Evolutionary conservation across 208 protist genomes (phyloP), one percentile per base, ranked within the genome.

Genomic region (Blastocrithidia nonstop): DNA sequence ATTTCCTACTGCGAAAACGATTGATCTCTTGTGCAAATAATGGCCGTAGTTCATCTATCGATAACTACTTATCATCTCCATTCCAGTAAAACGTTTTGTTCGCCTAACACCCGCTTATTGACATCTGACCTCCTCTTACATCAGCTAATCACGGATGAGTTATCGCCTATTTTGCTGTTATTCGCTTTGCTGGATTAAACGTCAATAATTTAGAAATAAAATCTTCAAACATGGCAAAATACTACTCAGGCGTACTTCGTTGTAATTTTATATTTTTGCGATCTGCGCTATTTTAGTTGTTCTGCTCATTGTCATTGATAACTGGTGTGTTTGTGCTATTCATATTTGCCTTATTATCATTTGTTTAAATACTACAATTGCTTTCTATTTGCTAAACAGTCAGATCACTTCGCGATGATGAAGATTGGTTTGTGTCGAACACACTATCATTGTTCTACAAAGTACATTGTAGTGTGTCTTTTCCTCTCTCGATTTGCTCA

Each of bases 121-220:
- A 67, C 19, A 59, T 57, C 57, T 64, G 38, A 5, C 59, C 61
- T 5, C 50, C 50, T 22, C 59, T 50, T 22, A 80, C 53, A 36
- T 77, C 71, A 20, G 42, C 54, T 33, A 91, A 59, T 77, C 81
- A 91, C 13, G 70, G 61, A 44, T 91, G 76, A 19, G 50, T 46
- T 31, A 98, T 62, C 2, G 95, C 90, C 48, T 97, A 70, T 45
- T 89, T 82, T n/a, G 94, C 90, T 6, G 78, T 95, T 38, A 94
- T 71, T 26, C 96, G 81, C 58, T 95, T 77, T 17, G 38, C 42
- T 13, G 96, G 95, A 48, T 96, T 82, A 70, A 96, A 98, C 21
- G 28, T 13, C 17, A 98, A 73, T 54, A 98, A 71, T 13, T 65
- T 57, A 3, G 83, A 63, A 17, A 97, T 24, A 35, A 98, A 83